Percentiles rank a stretch among this genome's conserved stretches.
These are phyloP conservation scores for Sarcocystis neurona DNA, from an alignment of 169 alveolate species.

Conservation along the genomic window DNA sequence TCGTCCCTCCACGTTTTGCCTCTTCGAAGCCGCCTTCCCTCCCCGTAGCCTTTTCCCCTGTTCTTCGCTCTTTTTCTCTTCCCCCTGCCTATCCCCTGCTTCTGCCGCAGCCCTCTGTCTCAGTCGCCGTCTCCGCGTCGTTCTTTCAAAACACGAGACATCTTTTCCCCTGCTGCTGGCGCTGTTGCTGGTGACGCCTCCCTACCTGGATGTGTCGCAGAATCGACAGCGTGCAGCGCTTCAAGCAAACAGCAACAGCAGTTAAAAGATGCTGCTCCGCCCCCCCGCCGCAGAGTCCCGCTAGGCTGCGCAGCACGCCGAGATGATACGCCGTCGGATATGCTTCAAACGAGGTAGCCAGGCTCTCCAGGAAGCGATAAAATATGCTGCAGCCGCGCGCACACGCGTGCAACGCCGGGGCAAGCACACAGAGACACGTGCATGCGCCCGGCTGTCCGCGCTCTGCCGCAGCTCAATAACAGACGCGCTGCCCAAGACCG, in stretches of 20 bases:
- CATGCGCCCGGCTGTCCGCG: neutral
- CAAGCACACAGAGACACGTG: neutral
- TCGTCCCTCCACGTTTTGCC: too few species aligned
- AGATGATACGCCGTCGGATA: slow-evolving; percentile 60
- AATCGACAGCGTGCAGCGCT: slow-evolving; percentile 35
- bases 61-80: too few species aligned
- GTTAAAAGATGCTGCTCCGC: slow-evolving; percentile 37
- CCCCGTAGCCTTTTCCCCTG: too few species aligned
- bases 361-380: slow-evolving; percentile 43
- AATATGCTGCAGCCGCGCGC: slow-evolving; percentile 40
- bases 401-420: neutral
- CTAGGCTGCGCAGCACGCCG: slow-evolving; percentile 56
- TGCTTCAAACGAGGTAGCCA: slow-evolving; percentile 43
- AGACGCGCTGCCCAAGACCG: neutral
- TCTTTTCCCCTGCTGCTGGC: too few species aligned
- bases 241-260: slow-evolving; percentile 50
- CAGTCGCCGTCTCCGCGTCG: neutral
- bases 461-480: too few species aligned
- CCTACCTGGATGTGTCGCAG: slow-evolving; percentile 55
- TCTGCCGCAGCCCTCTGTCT: neutral
- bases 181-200: too few species aligned
- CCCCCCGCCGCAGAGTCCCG: slow-evolving; percentile 52
- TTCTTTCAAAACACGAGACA: too few species aligned
- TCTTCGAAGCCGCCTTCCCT: too few species aligned
- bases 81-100: too few species aligned